These are phyloP conservation scores for Fusarium sp. DNA, from an alignment of 2,329 filamentous ascomycete species.

Conservation along the genomic window DNA sequence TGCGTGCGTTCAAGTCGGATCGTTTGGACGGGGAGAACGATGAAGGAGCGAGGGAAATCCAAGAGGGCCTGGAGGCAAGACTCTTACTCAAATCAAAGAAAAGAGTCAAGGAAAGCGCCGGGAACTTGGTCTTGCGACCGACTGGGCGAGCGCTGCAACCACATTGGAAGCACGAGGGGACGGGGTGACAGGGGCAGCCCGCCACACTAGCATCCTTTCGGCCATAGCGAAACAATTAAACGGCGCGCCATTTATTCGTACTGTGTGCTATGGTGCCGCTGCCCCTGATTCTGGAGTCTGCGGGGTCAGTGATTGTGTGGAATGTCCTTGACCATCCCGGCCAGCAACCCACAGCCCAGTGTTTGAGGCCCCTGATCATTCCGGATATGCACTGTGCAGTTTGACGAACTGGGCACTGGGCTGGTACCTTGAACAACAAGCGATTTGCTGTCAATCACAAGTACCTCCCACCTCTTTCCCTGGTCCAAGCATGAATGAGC, in stretches of 20 bases:
- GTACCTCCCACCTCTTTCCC: constrained; percentile 2
- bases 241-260: constrained; percentile 27
- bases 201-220: constrained; percentile 32
- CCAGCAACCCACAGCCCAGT: constrained; percentile 26
- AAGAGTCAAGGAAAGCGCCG: constrained; percentile 26
- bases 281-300: constrained; percentile 35
- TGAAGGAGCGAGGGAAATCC: constrained; percentile 43
- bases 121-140: constrained; percentile 25
- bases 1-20: constrained; percentile 21
- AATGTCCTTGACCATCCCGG: constrained; percentile 19
- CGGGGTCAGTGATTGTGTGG: constrained; percentile 9
- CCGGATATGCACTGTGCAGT: constrained; percentile 22
- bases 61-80: constrained; percentile 32
- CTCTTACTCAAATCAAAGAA: constrained; percentile 2
- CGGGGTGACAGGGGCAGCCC: constrained; percentile 37
- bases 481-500: constrained; percentile 4
- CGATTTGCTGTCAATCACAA: neutral
- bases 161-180: constrained; percentile 37
- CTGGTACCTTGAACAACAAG: constrained; percentile 9
- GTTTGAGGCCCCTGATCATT: constrained; percentile 27
- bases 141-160: constrained; percentile 34
- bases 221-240: constrained; percentile 43
- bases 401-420: neutral
- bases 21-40: constrained; percentile 38
- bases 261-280: constrained; percentile 27